Base-by-base conservation (phyloP, 2,329 filamentous ascomycete species). In the Trichoderma guizhouense region DNA sequence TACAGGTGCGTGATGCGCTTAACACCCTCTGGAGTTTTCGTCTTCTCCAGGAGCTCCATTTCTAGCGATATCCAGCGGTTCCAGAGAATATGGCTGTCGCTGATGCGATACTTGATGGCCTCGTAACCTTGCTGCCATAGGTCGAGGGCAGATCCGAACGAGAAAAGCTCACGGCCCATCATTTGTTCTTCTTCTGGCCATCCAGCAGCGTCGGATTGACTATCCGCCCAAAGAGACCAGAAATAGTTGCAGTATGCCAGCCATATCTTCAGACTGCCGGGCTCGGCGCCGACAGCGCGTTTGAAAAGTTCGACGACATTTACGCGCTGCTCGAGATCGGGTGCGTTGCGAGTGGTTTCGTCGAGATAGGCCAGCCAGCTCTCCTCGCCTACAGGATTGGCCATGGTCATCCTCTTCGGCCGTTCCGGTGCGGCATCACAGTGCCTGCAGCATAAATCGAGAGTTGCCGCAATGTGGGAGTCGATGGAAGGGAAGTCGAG, bases 1-100 rank as follows among this genome's bases (percentile, higher is more conserved):
- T 92, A 95, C 57, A 94, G 86, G 63, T 88, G 86, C 32, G 89
- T 90, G 76, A 95, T 88, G 77, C 88, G 88, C 73, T 88, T 86
- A 18, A 93, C 84, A 79, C 88, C 84, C 78, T 88, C 82, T 76
- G 86, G 77, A 75, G 88, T 87, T 76, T 84, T 81, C 68, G 86
- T 83, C 82, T 84, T 84, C 30, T 84, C 86, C 24, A 95, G 86
- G 75, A 92, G 88, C 75, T 92, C 88, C 79, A 92, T 85, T 79
- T 94, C 86, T 61, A 94, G 87, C 69, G 90, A 89, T 57, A 93
- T 86, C 87, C 92, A 95, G 74, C 91, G 89, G 78, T 95, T 89
- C 93, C 93, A 97, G 12, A 96, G 86, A 71, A 90, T 81, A 78
- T 94, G 91, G 78, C 93, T 95, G 79, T 94, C 92, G 78, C 88